These are phyloP conservation scores for Fusarium brachygibbosum DNA, from an alignment of 2,329 filamentous ascomycete species.

Conservation along the genomic window DNA sequence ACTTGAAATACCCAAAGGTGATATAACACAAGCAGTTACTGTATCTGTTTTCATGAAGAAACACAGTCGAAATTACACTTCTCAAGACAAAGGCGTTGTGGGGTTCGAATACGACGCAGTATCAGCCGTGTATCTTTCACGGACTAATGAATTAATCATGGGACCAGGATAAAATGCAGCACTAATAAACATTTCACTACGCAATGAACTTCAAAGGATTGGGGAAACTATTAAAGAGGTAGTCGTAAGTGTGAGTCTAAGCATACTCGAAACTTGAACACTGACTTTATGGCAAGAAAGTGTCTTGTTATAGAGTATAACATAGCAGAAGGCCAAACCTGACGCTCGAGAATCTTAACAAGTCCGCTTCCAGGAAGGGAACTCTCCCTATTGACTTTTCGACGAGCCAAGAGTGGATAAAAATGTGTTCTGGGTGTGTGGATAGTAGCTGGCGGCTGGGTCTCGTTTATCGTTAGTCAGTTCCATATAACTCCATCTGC, in stretches of 20 bases:
- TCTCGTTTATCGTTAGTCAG: background rate
- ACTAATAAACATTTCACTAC: background rate
- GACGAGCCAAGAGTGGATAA: background rate
- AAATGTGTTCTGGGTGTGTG: background rate
- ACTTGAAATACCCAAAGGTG: background rate
- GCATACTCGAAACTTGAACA: background rate
- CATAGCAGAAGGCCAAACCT: background rate
- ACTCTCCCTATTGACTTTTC: background rate
- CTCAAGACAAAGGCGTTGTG: background rate
- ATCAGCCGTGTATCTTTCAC: background rate
- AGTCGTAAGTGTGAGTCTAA: background rate
- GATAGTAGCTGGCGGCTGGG: background rate
- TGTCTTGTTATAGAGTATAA: background rate
- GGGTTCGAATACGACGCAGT: background rate
- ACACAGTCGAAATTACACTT: background rate
- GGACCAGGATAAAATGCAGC: background rate
- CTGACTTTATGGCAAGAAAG: background rate
- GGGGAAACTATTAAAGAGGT: background rate
- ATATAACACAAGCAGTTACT: background rate
- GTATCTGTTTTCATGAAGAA: no score
- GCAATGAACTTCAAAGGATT: no score
- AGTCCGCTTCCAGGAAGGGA: background rate
- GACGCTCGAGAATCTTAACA: background rate
- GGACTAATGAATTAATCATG: fast-evolving
- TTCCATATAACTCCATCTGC: background rate